Evolutionary conservation across 768 basidiomycete species (phyloP).

Genomic region (Russula vinacea): DNA sequence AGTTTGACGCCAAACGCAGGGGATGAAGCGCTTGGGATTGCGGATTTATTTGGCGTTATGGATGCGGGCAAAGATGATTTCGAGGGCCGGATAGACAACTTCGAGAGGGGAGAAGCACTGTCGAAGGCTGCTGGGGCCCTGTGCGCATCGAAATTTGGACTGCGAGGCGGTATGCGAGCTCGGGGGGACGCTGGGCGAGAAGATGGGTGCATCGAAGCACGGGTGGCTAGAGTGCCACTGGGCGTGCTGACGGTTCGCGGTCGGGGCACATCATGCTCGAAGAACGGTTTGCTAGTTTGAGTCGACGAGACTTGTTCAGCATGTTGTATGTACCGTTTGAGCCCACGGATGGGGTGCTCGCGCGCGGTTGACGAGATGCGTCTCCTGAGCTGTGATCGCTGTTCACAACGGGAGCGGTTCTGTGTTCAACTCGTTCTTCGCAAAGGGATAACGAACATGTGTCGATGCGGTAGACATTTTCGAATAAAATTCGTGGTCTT

Average conservation of each 20-base stretch:
- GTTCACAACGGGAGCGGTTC: neutral
- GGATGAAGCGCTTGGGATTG: constrained; percentile 38
- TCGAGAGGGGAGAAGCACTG: neutral
- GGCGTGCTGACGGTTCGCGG: constrained; percentile 33
- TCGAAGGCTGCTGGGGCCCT: neutral
- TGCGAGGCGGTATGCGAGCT: constrained; percentile 3
- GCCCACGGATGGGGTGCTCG: constrained; percentile 14
- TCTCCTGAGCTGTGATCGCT: neutral
- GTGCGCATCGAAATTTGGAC: constrained; percentile 2
- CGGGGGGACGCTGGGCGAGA: constrained; percentile 12
- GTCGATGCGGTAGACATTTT: constrained; percentile 12
- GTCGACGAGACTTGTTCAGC: constrained; percentile 19
- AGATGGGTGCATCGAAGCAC: neutral
- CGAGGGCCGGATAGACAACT: constrained; percentile 25
- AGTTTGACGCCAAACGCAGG: constrained; percentile 19
- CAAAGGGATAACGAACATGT: constrained; percentile 21
- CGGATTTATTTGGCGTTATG: constrained; percentile 31
- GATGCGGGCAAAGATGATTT: constrained; percentile 10
- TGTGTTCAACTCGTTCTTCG: constrained; percentile 1
- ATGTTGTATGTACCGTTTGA: constrained; percentile 27
- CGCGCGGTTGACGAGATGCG: constrained; percentile 8
- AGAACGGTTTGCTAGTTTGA: constrained; percentile 1
- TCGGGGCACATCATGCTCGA: constrained; percentile 6
- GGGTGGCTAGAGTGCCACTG: constrained; percentile 9
- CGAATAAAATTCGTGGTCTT: constrained; percentile 1